phyloP scores from a whole-genome alignment of 257 asterid species.

The Solanum sejunctum region DNA sequence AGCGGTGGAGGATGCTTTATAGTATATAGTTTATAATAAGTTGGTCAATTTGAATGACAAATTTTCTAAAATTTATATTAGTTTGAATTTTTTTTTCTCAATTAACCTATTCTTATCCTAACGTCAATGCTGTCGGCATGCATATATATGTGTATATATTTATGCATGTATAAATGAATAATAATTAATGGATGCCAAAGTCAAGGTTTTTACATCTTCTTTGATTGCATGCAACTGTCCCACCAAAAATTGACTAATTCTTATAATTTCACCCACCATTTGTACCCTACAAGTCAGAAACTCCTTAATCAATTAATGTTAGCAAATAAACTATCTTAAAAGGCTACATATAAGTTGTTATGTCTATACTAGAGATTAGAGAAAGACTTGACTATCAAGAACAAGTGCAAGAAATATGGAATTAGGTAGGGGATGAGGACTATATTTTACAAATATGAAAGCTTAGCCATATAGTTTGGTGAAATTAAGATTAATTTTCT shows the following conservation, averaged over 20 bases:
- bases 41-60: not conserved
- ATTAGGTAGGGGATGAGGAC: not conserved
- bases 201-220: not conserved
- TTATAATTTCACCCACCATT: not conserved
- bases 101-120: not conserved
- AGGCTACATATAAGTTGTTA: not conserved
- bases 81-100: not conserved
- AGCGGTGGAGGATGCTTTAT: not conserved
- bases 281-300: not conserved
- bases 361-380: not conserved
- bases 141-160: not conserved
- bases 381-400: not conserved
- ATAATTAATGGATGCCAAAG: not conserved
- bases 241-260: not conserved
- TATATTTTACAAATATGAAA: not conserved
- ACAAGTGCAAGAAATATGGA: not conserved
- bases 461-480: not conserved
- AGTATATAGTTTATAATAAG: not conserved
- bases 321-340: not conserved
- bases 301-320: not conserved
- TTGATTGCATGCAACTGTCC: not conserved
- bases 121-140: not conserved
- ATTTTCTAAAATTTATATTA: not conserved
- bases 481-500: not conserved
- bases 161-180: not conserved